Conservation (phyloP, 305 asterid species). For the Fraxinus floribunda region DNA sequence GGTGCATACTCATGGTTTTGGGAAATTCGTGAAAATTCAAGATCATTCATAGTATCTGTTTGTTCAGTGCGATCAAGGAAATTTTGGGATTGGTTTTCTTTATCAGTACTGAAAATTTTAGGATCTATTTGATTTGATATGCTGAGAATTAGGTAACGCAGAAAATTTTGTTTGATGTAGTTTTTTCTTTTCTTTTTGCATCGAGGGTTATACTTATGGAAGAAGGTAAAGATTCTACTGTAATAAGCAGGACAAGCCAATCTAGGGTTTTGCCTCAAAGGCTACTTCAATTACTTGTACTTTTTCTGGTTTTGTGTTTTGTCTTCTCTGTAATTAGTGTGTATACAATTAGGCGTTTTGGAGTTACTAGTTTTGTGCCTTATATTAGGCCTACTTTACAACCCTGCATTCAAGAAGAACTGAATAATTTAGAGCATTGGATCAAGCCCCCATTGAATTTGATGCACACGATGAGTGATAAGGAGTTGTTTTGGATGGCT, state of each 20-base stretch:
- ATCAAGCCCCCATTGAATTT: conserved; percentile 61
- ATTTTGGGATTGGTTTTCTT: not conserved
- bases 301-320: conserved; percentile 63
- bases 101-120: not conserved
- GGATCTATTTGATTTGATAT: not conserved
- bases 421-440: conserved; percentile 44
- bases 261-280: conserved; percentile 77
- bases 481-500: conserved; percentile 86
- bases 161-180: not conserved
- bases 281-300: conserved; percentile 54
- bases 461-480: conserved; percentile 75
- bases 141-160: not conserved
- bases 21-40: not conserved
- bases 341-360: conserved; percentile 64
- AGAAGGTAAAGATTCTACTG: conserved; percentile 60
- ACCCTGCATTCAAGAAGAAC: conserved; percentile 44
- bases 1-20: not conserved
- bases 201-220: conserved; percentile 48
- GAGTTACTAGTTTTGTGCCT: conserved; percentile 38
- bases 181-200: not conserved
- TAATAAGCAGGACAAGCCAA: conserved; percentile 38
- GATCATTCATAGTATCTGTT: not conserved
- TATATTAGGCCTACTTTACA: conserved; percentile 40
- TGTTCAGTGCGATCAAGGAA: not conserved
- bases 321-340: conserved; percentile 68